phyloP scores from a whole-genome alignment of 805 yeast genomes.

The Zygoascus tannicola region DNA sequence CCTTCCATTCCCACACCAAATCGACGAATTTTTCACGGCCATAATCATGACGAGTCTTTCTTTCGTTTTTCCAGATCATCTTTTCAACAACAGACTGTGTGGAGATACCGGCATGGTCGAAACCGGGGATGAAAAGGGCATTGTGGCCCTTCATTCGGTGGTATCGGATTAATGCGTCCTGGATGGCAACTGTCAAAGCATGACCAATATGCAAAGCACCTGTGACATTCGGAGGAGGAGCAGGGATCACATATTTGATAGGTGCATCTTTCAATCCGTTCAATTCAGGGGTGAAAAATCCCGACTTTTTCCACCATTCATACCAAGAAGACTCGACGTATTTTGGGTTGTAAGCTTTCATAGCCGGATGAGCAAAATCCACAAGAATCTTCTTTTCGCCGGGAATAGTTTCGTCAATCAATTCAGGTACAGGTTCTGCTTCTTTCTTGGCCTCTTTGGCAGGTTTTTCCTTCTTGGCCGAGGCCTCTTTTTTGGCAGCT shows the following conservation, averaged over 20 bases:
- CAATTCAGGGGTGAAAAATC: slow-evolving; percentile 77
- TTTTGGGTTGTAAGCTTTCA: slow-evolving; percentile 87
- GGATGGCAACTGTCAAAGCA: slow-evolving; percentile 90
- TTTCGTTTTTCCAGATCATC: slow-evolving; percentile 79
- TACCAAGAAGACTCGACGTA: slow-evolving; percentile 97
- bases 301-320: slow-evolving; percentile 89
- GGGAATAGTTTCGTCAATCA: slow-evolving; percentile 67
- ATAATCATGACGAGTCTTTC: slow-evolving; percentile 86
- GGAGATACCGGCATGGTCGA: slow-evolving; percentile 98
- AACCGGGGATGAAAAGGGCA: slow-evolving; percentile 87
- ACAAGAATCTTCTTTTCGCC: slow-evolving; percentile 88
- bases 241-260: slow-evolving; percentile 84
- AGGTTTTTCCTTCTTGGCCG: slow-evolving; percentile 25
- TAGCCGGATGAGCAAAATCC: slow-evolving; percentile 83
- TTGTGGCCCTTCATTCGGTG: slow-evolving; percentile 97
- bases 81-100: slow-evolving; percentile 98
- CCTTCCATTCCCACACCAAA: slow-evolving; percentile 98
- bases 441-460: slow-evolving; percentile 54
- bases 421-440: slow-evolving; percentile 74
- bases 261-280: slow-evolving; percentile 72
- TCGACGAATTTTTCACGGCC: slow-evolving; percentile 86
- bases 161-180: slow-evolving; percentile 86
- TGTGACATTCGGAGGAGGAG: slow-evolving; percentile 99
- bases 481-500: slow-evolving; percentile 34
- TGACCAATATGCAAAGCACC: slow-evolving; percentile 99